Percentiles rank a stretch among this genome's conserved stretches.
These are phyloP conservation scores for Amanita molliuscula DNA, from an alignment of 768 basidiomycete genomes.

Conservation along the genomic window DNA sequence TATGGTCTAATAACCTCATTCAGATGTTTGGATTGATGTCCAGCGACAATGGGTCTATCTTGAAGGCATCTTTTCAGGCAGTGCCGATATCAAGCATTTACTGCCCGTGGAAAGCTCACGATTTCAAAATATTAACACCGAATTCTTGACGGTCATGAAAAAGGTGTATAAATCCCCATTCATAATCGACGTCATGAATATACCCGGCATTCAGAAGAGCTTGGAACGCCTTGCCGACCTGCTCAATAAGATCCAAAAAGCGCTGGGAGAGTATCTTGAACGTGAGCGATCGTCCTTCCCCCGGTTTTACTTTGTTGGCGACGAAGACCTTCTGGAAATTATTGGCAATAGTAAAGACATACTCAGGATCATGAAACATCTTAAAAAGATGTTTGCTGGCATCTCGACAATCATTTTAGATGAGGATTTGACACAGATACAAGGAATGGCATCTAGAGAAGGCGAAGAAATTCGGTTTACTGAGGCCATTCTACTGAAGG, in stretches of 20 bases:
- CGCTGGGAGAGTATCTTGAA: conserved; percentile 96
- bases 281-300: conserved; percentile 97
- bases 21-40: conserved; percentile 99
- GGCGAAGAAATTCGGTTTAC: conserved; percentile 89
- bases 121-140: conserved; percentile 97
- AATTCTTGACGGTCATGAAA: conserved; percentile 98
- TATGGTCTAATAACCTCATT: conserved; percentile 4
- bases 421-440: conserved; percentile 79
- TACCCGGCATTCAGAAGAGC: conserved; percentile 92
- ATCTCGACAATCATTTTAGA: conserved; percentile 84
- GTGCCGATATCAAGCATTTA: conserved; percentile 98
- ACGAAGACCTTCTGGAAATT: conserved; percentile 96
- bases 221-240: conserved; percentile 94
- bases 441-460: conserved; percentile 91
- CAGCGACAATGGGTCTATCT: conserved; percentile 99
- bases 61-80: conserved; percentile 99
- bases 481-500: conserved; percentile 77
- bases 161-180: conserved; percentile 99
- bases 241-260: conserved; percentile 97
- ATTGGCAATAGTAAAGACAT: conserved; percentile 99
- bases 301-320: conserved; percentile 98
- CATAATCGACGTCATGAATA: conserved; percentile 93
- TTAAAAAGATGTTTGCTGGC: conserved; percentile 99
- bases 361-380: conserved; percentile 94
- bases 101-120: conserved; percentile 96